Evolutionary conservation across 495 filamentous ascomycete genomes (phyloP).

Genomic region (Hamigera avellanea): DNA sequence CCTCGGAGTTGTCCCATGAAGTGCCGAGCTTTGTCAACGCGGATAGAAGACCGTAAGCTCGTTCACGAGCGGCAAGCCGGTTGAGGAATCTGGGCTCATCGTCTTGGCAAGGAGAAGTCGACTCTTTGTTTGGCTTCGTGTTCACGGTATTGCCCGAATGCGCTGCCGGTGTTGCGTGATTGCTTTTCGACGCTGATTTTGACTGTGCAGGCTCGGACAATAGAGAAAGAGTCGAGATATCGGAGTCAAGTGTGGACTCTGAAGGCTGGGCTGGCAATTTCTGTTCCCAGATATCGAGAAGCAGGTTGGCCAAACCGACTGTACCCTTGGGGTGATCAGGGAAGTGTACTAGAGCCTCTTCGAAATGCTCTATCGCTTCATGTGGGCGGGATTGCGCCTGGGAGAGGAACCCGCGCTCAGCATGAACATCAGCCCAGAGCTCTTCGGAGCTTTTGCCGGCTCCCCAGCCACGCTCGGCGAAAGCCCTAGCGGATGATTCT

Average conservation of each 20-base stretch:
- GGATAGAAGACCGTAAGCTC: conserved; percentile 72
- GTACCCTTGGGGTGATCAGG: conserved; percentile 70
- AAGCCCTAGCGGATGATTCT: conserved; percentile 36
- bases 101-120: conserved; percentile 10
- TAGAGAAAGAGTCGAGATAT: conserved; percentile 16
- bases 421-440: conserved; percentile 67
- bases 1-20: conserved; percentile 90
- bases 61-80: conserved; percentile 71
- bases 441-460: conserved; percentile 64
- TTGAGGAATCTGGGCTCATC: conserved; percentile 52
- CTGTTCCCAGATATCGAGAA: conserved; percentile 75
- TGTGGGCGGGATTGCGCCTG: conserved; percentile 49
- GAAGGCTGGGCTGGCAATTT: conserved; percentile 35
- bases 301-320: conserved; percentile 68
- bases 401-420: conserved; percentile 63
- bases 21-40: conserved; percentile 71
- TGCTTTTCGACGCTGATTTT: conserved; percentile 6
- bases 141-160: conserved; percentile 1
- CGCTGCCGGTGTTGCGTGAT: conserved; percentile 1
- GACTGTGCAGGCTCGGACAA: conserved; percentile 11
- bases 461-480: conserved; percentile 59
- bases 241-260: conserved; percentile 19
- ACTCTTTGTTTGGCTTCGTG: conserved; percentile 3
- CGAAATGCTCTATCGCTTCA: conserved; percentile 60
- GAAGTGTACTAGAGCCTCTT: conserved; percentile 63